Evolutionary conservation across 352 stramenopile genomes (phyloP).

Genomic region (Achlya hypogyna): DNA sequence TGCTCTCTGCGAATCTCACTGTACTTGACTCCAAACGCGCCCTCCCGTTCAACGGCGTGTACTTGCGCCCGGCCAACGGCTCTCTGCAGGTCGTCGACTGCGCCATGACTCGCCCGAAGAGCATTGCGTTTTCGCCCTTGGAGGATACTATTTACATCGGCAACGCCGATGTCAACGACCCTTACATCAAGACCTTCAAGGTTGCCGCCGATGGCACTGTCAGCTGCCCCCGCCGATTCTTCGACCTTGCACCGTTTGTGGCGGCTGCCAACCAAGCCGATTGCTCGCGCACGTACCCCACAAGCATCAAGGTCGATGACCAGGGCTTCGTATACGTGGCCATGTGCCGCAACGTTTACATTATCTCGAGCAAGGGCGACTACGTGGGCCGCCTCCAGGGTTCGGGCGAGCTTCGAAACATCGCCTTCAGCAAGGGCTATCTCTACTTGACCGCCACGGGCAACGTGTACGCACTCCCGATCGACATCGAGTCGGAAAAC

Average conservation of each 20-base stretch:
- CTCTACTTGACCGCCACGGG: constrained; percentile 66
- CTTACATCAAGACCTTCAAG: constrained; percentile 66
- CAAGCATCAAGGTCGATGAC: constrained; percentile 65
- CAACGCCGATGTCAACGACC: constrained; percentile 67
- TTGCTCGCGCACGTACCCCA: constrained; percentile 27
- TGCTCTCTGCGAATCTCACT: constrained; percentile 15
- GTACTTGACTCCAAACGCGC: constrained; percentile 36
- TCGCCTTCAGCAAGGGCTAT: constrained; percentile 56
- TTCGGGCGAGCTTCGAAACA: constrained; percentile 39
- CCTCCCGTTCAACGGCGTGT: constrained; percentile 73
- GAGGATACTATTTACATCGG: constrained; percentile 72
- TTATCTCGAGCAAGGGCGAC: constrained; percentile 42
- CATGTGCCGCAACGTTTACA: constrained; percentile 65
- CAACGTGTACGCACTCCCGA: constrained; percentile 55
- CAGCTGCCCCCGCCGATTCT: constrained; percentile 47
- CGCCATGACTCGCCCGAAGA: constrained; percentile 71
- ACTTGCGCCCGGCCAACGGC: constrained; percentile 41
- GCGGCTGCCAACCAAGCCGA: constrained; percentile 33
- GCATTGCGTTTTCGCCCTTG: constrained; percentile 67
- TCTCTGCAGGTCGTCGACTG: constrained; percentile 42
- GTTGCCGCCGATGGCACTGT: constrained; percentile 45
- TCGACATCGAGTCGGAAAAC: constrained; percentile 22
- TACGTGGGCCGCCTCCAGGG: constrained; percentile 52
- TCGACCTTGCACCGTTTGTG: constrained; percentile 64
- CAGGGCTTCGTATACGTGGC: constrained; percentile 69